Percentiles rank a stretch among this genome's conserved stretches.
These are phyloP conservation scores for Pseudogymnoascus sp. DNA, from an alignment of 2,329 filamentous ascomycete genomes.

Conservation along the genomic window DNA sequence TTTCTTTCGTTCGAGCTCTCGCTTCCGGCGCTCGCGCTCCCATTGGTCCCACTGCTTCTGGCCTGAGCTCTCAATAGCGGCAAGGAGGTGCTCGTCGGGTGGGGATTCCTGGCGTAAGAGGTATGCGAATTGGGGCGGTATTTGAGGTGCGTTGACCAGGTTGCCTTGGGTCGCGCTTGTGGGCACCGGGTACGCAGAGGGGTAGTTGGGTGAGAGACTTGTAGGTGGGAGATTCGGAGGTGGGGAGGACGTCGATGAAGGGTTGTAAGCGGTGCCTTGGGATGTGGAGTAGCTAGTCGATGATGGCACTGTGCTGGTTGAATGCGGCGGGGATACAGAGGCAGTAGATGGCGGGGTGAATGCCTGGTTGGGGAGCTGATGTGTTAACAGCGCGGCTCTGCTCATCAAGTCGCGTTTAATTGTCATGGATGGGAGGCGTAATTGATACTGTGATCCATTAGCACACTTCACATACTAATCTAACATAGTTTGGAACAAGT, in stretches of 20 bases:
- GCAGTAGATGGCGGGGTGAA: background rate
- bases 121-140: background rate
- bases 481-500: conserved; percentile 8
- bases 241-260: background rate
- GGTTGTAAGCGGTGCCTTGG: background rate
- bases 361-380: background rate
- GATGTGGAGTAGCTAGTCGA: background rate
- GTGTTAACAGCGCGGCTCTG: background rate
- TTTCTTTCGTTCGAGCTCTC: conserved; percentile 4
- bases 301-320: background rate
- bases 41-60: conserved; percentile 1
- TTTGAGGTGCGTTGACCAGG: background rate
- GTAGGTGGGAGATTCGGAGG: background rate
- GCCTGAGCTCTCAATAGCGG: background rate
- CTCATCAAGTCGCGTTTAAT: conserved; percentile 44
- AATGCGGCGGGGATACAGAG: background rate
- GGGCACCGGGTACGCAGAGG: background rate
- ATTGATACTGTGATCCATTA: conserved; percentile 36
- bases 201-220: background rate
- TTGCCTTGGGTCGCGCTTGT: background rate
- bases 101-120: background rate
- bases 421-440: conserved; percentile 54
- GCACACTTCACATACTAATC: background rate
- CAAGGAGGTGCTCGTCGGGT: background rate
- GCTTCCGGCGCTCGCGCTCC: background rate